Percentiles rank a stretch among this genome's conserved stretches.
phyloP scores from a whole-genome alignment of 805 yeast genomes.

The Candida bentonensis region DNA sequence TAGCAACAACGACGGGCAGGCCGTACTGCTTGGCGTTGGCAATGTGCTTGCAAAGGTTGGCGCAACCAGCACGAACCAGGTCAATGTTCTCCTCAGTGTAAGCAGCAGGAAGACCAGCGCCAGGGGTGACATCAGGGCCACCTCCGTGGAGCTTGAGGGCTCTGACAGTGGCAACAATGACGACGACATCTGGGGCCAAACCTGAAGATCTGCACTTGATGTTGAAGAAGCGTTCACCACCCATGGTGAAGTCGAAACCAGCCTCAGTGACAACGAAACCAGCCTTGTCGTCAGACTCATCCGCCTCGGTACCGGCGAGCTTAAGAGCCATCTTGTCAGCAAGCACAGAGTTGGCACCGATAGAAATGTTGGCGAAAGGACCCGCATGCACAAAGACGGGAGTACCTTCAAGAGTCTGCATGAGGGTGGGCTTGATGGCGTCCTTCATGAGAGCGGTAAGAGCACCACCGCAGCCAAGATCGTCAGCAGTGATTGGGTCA shows the following conservation, averaged over 20 bases:
- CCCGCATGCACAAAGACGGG: conserved; percentile 99
- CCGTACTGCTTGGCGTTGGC: conserved; percentile 73
- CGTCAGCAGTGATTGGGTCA: conserved; percentile 84
- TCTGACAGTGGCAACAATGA: conserved; percentile 89
- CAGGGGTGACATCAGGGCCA: conserved; percentile 93
- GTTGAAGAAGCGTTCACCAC: conserved; percentile 94
- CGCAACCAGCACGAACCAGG: conserved; percentile 63
- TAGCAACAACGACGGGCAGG: conserved; percentile 88
- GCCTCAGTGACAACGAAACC: conserved; percentile 96
- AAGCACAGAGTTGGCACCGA: conserved; percentile 89
- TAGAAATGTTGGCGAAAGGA: conserved; percentile 93
- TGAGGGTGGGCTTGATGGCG: conserved; percentile 88
- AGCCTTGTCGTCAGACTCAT: conserved; percentile 22
- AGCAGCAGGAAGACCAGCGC: conserved; percentile 70
- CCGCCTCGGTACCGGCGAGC: conserved; percentile 56
- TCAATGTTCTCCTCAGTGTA: conserved; percentile 75
- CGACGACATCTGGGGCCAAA: conserved; percentile 75
- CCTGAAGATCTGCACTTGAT: conserved; percentile 95
- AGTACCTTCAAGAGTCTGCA: conserved; percentile 96
- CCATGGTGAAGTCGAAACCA: conserved; percentile 98
- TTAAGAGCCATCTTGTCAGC: conserved; percentile 91
- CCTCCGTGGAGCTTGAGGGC: conserved; percentile 96
- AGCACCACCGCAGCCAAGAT: conserved; percentile 91
- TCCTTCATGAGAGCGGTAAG: conserved; percentile 86
- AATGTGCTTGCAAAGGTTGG: conserved; percentile 84